These are phyloP conservation scores for Nigrograna mackinnonii DNA, from an alignment of 2,329 filamentous ascomycete species.

Conservation along the genomic window DNA sequence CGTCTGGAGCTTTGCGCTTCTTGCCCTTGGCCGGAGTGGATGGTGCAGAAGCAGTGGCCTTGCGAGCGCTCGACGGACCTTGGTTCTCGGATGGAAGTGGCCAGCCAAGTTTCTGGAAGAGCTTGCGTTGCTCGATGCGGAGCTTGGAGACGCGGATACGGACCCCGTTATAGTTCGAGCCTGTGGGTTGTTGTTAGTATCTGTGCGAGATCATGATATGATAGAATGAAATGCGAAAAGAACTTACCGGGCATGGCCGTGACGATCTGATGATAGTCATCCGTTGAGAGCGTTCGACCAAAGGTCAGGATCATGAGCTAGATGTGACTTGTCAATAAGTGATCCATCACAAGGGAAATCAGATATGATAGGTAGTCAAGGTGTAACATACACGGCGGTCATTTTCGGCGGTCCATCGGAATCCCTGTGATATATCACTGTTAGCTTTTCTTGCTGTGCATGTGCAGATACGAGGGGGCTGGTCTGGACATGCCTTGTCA, in stretches of 20 bases:
- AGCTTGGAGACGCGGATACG: slow-evolving; percentile 6
- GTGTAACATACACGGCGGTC: slow-evolving; percentile 4
- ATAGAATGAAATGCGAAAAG: background rate
- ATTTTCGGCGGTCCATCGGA: slow-evolving; percentile 7
- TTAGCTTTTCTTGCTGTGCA: background rate
- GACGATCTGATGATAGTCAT: slow-evolving; percentile 2
- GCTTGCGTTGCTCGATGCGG: slow-evolving; percentile 9
- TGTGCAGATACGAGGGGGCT: background rate
- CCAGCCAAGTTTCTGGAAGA: slow-evolving; percentile 19
- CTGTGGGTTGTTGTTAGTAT: slow-evolving; percentile 1
- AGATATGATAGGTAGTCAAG: background rate
- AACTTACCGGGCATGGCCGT: slow-evolving; percentile 1
- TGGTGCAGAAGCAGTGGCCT: slow-evolving; percentile 6
- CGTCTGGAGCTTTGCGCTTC: slow-evolving; percentile 11
- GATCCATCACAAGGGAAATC: background rate
- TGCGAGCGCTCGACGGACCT: background rate
- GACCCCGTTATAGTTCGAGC: slow-evolving; percentile 2
- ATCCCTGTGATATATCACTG: background rate
- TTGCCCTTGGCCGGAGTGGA: slow-evolving; percentile 4
- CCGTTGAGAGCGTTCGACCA: background rate
- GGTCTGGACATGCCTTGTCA: background rate
- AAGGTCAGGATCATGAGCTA: slow-evolving; percentile 5
- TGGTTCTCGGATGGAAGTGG: background rate
- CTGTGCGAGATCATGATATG: background rate
- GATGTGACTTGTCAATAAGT: background rate